Conservation (phyloP, 805 yeast species). For the Priceomyces haplophilus region DNA sequence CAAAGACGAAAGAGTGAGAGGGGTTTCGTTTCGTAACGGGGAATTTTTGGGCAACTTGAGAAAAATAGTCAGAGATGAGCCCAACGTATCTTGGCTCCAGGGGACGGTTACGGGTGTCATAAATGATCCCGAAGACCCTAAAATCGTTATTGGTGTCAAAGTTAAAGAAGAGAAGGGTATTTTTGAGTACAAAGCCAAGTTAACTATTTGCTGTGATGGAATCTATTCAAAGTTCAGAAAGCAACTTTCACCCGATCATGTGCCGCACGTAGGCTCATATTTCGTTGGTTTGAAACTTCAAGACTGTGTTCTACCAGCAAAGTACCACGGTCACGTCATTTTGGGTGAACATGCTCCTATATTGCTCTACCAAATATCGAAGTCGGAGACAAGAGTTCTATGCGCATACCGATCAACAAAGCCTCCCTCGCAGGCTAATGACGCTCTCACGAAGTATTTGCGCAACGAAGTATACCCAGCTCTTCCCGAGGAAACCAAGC, state of each 20-base stretch:
- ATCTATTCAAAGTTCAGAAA: slow-evolving; percentile 90
- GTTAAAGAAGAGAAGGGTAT: slow-evolving; percentile 48
- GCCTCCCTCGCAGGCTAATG: slow-evolving; percentile 62
- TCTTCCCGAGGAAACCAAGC: slow-evolving; percentile 61
- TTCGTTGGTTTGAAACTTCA: slow-evolving; percentile 80
- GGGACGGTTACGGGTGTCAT: slow-evolving; percentile 77
- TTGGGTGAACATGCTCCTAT: slow-evolving; percentile 86
- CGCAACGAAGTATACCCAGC: slow-evolving; percentile 57
- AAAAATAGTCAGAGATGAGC: slow-evolving; percentile 59
- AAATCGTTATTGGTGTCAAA: slow-evolving; percentile 71
- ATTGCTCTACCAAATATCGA: slow-evolving; percentile 81
- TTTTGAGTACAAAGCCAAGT: slow-evolving; percentile 49
- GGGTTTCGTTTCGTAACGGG: slow-evolving; percentile 93
- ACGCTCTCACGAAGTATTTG: slow-evolving; percentile 62
- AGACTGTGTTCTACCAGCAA: slow-evolving; percentile 72
- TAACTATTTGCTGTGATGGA: slow-evolving; percentile 87
- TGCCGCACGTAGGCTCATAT: slow-evolving; percentile 73
- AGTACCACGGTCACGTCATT: slow-evolving; percentile 84
- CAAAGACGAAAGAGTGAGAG: slow-evolving; percentile 53
- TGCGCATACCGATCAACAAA: slow-evolving; percentile 78
- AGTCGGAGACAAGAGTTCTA: slow-evolving; percentile 78
- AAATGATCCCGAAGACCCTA: slow-evolving; percentile 45
- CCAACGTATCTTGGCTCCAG: slow-evolving; percentile 73
- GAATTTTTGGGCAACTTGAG: slow-evolving; percentile 78
- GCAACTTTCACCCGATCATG: slow-evolving; percentile 56